A percentile compares a stretch with the other conserved stretches of the same genome.
Evolutionary conservation across 2,329 filamentous ascomycete genomes (phyloP).

Genomic region (Chrysoporthe austroafricana): DNA sequence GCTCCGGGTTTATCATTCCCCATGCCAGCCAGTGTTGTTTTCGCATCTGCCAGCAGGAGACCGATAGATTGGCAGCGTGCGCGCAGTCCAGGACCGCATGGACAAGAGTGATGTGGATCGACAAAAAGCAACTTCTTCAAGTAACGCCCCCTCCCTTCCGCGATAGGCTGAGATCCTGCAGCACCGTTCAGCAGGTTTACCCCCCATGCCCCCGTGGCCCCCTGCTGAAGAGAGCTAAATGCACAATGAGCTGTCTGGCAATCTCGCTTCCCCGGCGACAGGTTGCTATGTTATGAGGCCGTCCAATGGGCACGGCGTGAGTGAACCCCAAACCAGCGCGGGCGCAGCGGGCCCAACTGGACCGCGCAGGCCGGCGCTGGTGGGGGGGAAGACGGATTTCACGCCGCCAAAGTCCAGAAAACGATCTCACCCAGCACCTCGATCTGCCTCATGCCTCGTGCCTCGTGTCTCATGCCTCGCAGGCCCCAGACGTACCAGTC

Average conservation of each 20-base stretch:
- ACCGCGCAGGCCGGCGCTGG: background rate
- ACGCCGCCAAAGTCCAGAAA: background rate
- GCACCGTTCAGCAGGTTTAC: background rate
- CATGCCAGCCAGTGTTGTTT: background rate
- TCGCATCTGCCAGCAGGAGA: background rate
- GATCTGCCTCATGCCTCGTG: background rate
- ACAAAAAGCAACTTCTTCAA: background rate
- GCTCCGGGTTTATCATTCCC: background rate
- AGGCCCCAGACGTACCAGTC: background rate
- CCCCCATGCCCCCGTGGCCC: no score
- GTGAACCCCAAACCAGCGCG: background rate
- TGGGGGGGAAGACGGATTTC: background rate
- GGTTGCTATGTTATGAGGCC: background rate
- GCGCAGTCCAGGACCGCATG: background rate
- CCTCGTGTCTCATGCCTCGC: background rate
- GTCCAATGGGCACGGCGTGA: background rate
- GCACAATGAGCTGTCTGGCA: slow-evolving; percentile 1
- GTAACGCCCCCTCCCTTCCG: background rate
- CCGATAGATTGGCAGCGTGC: background rate
- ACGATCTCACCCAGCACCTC: background rate
- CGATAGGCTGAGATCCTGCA: background rate
- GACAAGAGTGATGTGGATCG: background rate
- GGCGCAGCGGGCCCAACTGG: background rate
- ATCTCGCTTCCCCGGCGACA: background rate
- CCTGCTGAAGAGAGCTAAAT: background rate